Evolutionary conservation across 305 asterid species (phyloP), one percentile per base, ranked within the genome.

Genomic region (Galium porrigens): DNA sequence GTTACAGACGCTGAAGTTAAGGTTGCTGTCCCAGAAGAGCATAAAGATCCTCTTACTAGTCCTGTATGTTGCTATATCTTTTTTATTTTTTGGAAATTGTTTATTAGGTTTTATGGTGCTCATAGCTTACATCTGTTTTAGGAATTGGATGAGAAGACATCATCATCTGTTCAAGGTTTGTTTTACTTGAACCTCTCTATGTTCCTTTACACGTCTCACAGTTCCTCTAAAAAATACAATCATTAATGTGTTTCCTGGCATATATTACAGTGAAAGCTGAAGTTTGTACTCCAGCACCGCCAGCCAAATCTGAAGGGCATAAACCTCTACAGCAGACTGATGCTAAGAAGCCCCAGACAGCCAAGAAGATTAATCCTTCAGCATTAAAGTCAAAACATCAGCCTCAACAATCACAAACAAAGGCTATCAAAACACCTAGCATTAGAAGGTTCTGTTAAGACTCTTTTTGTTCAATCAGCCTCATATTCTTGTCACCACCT

Each of bases 211-310:
- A 44, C 3, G 48, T 67, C 53, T 30, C 27, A 20, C 55, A 6
- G 57, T 29, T 65, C 2, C 14, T 52, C 44, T 42, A 55, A 58
- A 68, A 42, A 27, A 32, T 37, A 12, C 8, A 68, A 66, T 70
- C 74, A 52, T 68, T 42, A 27, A 63, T 15, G 6, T 44, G 17
- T 14, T 14, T 44, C 18, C 14, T 44, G 52, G 1, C 52, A 12
- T 44, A 44, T 44, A 9, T 14, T 44, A 44, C 66, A 59, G 71
- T 67, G 65, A 81, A 73, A 33, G 58, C 76, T 44, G 95, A 76
- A 53, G 72, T 77, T 72, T 79, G 89, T 76, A 88, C 95, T 14
- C 96, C 97, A 37, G 84, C 80, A 63, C 86, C 89, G 18, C 71
- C 58, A 60, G 76, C 37, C 18, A 55, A 42, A 42, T 48, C 72